phyloP scores from a whole-genome alignment of 257 asterid genomes.

The Striga asiatica region DNA sequence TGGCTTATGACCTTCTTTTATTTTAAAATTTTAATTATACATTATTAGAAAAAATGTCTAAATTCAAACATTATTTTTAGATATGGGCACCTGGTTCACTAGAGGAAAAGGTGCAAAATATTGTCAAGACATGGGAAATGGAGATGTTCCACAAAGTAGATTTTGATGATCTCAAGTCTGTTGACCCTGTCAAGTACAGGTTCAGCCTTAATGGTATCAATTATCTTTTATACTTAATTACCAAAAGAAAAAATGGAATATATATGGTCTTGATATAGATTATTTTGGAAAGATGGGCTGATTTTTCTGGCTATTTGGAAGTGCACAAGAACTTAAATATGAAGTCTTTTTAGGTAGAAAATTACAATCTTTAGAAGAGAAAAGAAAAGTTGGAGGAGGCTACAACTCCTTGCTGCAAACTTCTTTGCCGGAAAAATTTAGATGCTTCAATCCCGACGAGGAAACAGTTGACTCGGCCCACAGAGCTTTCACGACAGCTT shows the following conservation, averaged over 20 bases:
- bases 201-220: slow-evolving; percentile 32
- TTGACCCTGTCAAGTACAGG: slow-evolving; percentile 22
- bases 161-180: slow-evolving; percentile 20
- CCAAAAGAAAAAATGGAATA: too few species aligned
- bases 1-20: too few species aligned
- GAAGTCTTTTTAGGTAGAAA: slow-evolving; percentile 20
- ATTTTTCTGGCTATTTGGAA: too few species aligned
- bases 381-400: slow-evolving; percentile 25
- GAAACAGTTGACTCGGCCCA: slow-evolving; percentile 31
- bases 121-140: slow-evolving; percentile 54
- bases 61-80: slow-evolving; percentile 6
- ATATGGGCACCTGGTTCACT: slow-evolving; percentile 38
- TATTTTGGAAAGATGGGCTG: too few species aligned
- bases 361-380: slow-evolving; percentile 20
- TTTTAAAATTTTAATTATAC: too few species aligned
- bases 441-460: slow-evolving; percentile 29
- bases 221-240: neutral
- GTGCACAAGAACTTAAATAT: too few species aligned
- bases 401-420: slow-evolving; percentile 29
- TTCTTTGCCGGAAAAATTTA: slow-evolving; percentile 24
- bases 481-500: slow-evolving; percentile 27
- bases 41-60: too few species aligned
- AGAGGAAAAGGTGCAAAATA: slow-evolving; percentile 40
- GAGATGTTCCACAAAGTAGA: slow-evolving; percentile 33
- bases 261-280: too few species aligned